Base-by-base conservation (phyloP, 2,329 filamentous ascomycete species). In the Aspergillus terreus region DNA sequence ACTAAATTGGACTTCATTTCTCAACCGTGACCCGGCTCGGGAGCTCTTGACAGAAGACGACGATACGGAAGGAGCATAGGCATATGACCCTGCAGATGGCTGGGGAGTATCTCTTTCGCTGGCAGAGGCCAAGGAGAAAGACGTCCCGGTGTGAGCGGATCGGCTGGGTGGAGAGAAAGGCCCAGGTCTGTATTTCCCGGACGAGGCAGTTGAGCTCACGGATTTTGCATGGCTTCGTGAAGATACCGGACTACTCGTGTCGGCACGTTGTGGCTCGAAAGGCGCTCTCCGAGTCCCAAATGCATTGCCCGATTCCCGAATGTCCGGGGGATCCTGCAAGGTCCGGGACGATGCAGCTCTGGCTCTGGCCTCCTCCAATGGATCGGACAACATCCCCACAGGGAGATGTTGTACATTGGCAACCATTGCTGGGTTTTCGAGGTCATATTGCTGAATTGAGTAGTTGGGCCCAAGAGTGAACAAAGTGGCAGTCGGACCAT, bases 381-480 rank as follows among this genome's bases (percentile, higher is more conserved):
- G 89, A 1, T 88, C 91, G 0, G 91, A 88, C 27, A 90, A 88
- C 12, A 91, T 80, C 25, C 87, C 79, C 55, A 87, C 84, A 19
- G 90, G 89, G 30, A 87, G 82, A 69, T 96, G 92, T 63, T 96
- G 92, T 11, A 94, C 87, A 66, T 91, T 92, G 55, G 87, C 86
- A 25, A 96, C 88, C 76, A 96, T 83, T 11, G 88, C 82, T 6
- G 86, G 84, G 7, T 88, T 89, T 63, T 95, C 95, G 41, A 97
- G 79, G 67, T 97, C 92, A 67, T 95, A 97, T 69, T 99, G 94
- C 70, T 97, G 92, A 2, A 95, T 87, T 3, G 90, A 94, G 65
- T 92, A 86, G 61, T 92, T 90, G 38, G 86, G 85, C 1, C 92
- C 90, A 15, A 97, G 76, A 0, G 92, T 96, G 72, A 99, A 99